These are phyloP conservation scores for Seiridium unicorne DNA, from an alignment of 2,329 filamentous ascomycete genomes.

Conservation along the genomic window DNA sequence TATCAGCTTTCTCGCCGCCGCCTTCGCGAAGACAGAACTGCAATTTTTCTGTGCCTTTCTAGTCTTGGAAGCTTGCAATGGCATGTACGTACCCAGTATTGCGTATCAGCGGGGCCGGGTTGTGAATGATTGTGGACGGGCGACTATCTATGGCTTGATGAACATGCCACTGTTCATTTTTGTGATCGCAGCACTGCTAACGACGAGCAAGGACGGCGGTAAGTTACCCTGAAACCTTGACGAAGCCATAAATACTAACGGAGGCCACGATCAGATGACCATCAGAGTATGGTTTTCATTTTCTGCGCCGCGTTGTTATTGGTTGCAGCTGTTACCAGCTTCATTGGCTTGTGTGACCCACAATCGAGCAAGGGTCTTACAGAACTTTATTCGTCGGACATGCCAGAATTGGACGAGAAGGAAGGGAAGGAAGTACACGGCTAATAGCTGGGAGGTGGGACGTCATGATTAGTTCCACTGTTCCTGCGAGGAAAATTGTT, in stretches of 20 bases:
- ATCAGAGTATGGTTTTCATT: constrained; percentile 18
- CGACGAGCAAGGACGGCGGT: constrained; percentile 28
- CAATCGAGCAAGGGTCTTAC: not conserved
- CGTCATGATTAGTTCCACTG: too few species aligned
- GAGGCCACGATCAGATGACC: constrained; percentile 8
- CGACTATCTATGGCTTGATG: constrained; percentile 30
- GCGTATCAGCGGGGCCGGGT: constrained; percentile 27
- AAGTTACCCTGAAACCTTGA: not conserved
- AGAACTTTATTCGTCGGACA: not conserved
- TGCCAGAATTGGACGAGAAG: not conserved
- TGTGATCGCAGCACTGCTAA: constrained; percentile 45
- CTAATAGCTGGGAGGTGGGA: not conserved
- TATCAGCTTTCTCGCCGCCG: constrained; percentile 19
- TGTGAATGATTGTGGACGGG: constrained; percentile 24
- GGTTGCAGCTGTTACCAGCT: constrained; percentile 15
- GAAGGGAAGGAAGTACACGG: not conserved
- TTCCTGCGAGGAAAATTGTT: too few species aligned
- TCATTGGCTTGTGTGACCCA: constrained; percentile 9
- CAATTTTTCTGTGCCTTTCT: constrained; percentile 24
- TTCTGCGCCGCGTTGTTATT: constrained; percentile 20
- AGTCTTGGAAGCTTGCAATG: constrained; percentile 31
- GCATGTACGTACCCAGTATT: constrained; percentile 30
- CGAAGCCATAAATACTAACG: not conserved
- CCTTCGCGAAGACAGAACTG: constrained; percentile 18
- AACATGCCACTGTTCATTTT: constrained; percentile 56